Evolutionary conservation across 1,284 basidiomycete genomes (phyloP).

Genomic region (Cutaneotrichosporon dermatis): DNA sequence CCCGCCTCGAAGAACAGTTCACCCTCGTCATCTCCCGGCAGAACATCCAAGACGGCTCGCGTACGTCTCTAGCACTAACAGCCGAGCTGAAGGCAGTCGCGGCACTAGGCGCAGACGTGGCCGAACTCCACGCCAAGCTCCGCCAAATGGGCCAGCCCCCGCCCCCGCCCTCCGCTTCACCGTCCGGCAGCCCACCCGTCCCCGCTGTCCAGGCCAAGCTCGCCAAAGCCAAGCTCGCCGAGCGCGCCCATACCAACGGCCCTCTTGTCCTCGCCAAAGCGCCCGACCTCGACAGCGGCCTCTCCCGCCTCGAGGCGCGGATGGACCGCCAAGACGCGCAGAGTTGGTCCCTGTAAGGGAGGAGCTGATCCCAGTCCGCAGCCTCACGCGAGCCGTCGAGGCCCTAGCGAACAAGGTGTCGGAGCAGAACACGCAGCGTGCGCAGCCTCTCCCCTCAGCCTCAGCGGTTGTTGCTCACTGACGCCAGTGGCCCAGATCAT

Average conservation of each 20-base stretch:
- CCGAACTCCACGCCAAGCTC: neutral
- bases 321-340: slow-evolving; percentile 6
- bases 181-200: neutral
- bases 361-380: neutral
- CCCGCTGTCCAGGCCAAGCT: neutral
- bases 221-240: neutral
- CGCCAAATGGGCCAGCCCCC: neutral
- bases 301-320: slow-evolving; percentile 4
- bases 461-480: neutral
- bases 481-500: neutral
- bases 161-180: neutral
- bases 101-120: neutral
- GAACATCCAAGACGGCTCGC: neutral
- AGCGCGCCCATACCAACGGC: neutral
- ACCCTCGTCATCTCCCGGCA: neutral
- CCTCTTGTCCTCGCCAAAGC: neutral
- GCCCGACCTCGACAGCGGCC: neutral
- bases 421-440: slow-evolving; percentile 1
- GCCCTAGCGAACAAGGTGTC: neutral
- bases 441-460: neutral
- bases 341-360: neutral
- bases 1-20: neutral
- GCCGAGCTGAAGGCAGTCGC: neutral
- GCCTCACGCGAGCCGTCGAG: neutral
- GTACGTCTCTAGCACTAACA: neutral